Conservation (phyloP, 1,139 yeast species). For the Protomyces lactucae-debilis region DNA sequence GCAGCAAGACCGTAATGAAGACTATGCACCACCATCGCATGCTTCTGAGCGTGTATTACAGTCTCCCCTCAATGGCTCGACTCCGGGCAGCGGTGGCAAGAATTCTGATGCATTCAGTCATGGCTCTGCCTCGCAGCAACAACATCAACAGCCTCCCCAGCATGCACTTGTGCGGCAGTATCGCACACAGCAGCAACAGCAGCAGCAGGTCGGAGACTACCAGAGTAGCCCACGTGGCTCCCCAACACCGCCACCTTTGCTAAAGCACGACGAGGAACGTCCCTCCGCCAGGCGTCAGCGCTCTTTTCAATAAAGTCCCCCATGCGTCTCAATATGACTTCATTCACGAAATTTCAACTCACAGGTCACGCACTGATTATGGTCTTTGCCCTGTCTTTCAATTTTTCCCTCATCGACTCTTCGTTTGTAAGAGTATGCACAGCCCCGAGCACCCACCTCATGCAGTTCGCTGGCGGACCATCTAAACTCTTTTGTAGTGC, state of each 20-base stretch:
- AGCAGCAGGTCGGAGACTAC: background rate
- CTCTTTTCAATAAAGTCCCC: background rate
- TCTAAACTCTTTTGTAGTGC: too few relatives aligned
- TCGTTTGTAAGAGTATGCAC: too few relatives aligned
- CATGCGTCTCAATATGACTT: too few relatives aligned
- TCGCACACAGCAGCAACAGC: background rate
- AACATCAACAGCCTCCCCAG: background rate
- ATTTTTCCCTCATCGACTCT: too few relatives aligned
- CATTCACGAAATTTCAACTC: too few relatives aligned
- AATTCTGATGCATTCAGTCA: background rate
- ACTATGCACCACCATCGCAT: background rate
- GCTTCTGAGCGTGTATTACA: background rate
- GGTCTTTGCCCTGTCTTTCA: too few relatives aligned
- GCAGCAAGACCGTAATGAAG: background rate
- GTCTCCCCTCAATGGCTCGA: background rate
- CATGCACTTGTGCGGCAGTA: background rate
- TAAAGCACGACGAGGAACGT: background rate
- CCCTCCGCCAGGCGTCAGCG: background rate
- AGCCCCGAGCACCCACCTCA: too few relatives aligned
- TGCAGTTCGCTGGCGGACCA: too few relatives aligned
- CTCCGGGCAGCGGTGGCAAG: background rate
- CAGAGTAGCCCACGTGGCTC: background rate
- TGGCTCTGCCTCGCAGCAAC: background rate
- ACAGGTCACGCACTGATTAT: too few relatives aligned
- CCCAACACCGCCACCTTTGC: background rate